Percentiles rank a stretch among this genome's conserved stretches.
These are phyloP conservation scores for Aspergillus baeticus DNA, from an alignment of 495 filamentous ascomycete species.

Conservation along the genomic window DNA sequence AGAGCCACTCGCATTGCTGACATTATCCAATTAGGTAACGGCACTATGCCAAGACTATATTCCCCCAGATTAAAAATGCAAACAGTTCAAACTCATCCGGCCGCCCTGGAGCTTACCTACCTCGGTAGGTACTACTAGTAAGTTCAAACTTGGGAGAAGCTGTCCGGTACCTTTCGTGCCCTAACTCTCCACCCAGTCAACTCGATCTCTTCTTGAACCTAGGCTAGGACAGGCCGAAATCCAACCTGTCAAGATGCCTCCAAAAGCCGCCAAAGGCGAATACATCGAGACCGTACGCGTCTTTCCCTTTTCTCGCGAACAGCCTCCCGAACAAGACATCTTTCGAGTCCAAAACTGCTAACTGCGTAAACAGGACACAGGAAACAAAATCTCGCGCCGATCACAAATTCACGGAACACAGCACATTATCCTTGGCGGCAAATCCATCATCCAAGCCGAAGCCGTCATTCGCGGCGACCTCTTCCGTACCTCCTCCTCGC, in stretches of 20 bases:
- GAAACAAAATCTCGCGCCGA: constrained; percentile 95
- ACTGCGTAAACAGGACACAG: constrained; percentile 68
- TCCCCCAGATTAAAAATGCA: too few species aligned
- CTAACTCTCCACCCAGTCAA: too few species aligned
- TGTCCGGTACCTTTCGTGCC: too few species aligned
- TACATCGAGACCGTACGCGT: constrained; percentile 89
- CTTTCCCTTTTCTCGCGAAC: neutral
- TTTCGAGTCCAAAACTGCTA: neutral
- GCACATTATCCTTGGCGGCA: constrained; percentile 95
- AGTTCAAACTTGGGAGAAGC: too few species aligned
- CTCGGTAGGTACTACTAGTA: too few species aligned
- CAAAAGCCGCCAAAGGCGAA: constrained; percentile 77
- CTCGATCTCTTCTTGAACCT: too few species aligned
- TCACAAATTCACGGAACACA: constrained; percentile 88
- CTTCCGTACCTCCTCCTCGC: constrained; percentile 46
- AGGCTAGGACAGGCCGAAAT: neutral
- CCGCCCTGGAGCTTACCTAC: too few species aligned
- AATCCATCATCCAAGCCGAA: constrained; percentile 89
- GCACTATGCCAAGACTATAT: too few species aligned
- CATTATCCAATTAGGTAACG: too few species aligned
- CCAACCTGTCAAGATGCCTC: constrained; percentile 55
- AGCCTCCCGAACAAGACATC: constrained; percentile 2
- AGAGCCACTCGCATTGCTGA: too few species aligned
- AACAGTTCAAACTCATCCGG: too few species aligned
- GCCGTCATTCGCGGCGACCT: constrained; percentile 92